Evolutionary conservation across 208 protist genomes (phyloP).

Genomic region (Leishmania mexicana): DNA sequence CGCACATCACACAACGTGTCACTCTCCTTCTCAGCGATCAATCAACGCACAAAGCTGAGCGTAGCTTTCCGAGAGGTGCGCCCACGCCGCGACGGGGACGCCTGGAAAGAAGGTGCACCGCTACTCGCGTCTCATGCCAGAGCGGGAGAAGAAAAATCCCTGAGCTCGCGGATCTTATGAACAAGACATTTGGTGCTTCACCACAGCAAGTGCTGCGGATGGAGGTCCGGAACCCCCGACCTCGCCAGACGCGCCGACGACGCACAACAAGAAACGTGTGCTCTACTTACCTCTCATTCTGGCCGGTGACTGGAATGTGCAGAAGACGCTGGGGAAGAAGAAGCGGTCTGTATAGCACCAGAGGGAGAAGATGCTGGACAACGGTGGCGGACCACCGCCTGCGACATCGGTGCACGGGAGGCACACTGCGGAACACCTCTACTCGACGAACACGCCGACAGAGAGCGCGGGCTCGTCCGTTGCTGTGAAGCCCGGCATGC

Average conservation of each 20-base stretch:
- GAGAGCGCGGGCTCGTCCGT: not conserved
- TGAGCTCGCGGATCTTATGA: conserved; percentile 37
- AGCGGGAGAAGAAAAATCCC: conserved; percentile 25
- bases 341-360: conserved; percentile 35
- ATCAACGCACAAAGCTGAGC: not conserved
- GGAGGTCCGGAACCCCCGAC: conserved; percentile 9
- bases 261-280: conserved; percentile 34
- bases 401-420: conserved; percentile 46
- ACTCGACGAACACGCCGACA: too few species aligned
- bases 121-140: not conserved
- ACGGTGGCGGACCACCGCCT: conserved; percentile 37
- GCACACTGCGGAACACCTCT: conserved; percentile 7
- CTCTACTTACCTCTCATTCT: conserved; percentile 51
- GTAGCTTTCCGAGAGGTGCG: not conserved
- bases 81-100: not conserved
- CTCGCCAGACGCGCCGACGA: conserved; percentile 21
- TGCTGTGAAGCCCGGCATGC: not conserved
- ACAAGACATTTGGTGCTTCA: conserved; percentile 24
- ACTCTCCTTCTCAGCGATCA: not conserved
- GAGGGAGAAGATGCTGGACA: conserved; percentile 39
- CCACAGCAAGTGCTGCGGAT: conserved; percentile 19
- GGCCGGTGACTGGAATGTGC: conserved; percentile 51
- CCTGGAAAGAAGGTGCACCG: conserved; percentile 14
- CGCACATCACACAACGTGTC: not conserved
- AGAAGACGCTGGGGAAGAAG: conserved; percentile 54